Base-by-base conservation (phyloP, 2,329 filamentous ascomycete species). In the Parasarocladium wereldwijsianum region DNA sequence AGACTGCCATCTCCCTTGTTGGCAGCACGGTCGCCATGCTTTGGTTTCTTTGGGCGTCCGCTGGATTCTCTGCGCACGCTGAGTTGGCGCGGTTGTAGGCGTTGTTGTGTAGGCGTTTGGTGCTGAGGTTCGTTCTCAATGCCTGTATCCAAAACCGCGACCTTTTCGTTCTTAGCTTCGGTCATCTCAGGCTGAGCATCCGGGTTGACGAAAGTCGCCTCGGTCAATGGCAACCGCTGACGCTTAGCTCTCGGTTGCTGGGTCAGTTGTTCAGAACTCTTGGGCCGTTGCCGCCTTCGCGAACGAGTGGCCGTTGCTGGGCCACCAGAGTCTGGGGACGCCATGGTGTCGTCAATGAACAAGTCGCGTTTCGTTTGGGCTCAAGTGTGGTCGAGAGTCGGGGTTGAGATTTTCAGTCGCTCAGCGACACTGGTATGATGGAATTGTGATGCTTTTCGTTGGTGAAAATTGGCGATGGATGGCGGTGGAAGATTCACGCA, bases 1-100 rank as follows among this genome's bases (percentile, higher is more conserved):
- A 72, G 59, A 41, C 70, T 76, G 18, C 73, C 70, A 45, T 83
- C 76, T 27, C 73, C 74, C 48, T 79, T 81, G 41, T 58, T 63
- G 25, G 52, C 50, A 11, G 61, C 58, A 41, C 76, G 65, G 43
- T 81, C 72, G 36, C 62, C 62, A n/a, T 63, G 55, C 44, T 74
- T 74, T 26, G 62, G 47, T 47, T 76, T 77, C 46, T 76, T 77
- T 8, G 66, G 62, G 37, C 73, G 63, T 22, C 76, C 58, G 34
- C 59, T 69, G 26, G 72, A 59, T 42, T 76, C 70, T 40, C 60
- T 64, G 38, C 55, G 61, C 14, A 24, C 28, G 15, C 19, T 14
- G 28, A 30, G 24, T 9, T 30, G 28, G 13, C 23, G 23, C n/a
- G n/a, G n/a, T n/a, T 30, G 28, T 10, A 23, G 23, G 20, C 24